Base-by-base conservation (phyloP, 148 eudicot species). In the Salicornia ramosissima region DNA sequence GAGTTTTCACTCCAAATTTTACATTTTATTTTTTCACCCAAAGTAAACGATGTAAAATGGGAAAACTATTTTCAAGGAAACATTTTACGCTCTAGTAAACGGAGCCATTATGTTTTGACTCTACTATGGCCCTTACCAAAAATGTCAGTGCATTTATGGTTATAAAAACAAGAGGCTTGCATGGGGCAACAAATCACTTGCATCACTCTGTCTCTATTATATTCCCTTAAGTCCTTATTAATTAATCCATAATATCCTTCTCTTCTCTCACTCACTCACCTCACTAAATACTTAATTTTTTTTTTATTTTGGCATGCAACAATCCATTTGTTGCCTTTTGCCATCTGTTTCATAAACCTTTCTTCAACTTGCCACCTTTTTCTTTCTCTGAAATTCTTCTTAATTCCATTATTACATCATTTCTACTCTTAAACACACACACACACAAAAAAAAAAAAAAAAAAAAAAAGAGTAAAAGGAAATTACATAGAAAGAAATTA, bases 81-180 rank as follows among this genome's bases (percentile, higher is more conserved):
- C n/a, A n/a, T n/a, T n/a, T n/a, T n/a, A n/a, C n/a, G n/a, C n/a
- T n/a, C n/a, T n/a, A n/a, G n/a, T n/a, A n/a, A n/a, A n/a, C n/a
- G n/a, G n/a, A n/a, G 40, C 5, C 40, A 36, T 36, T 36, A 36
- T 36, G 4, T 4, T 36, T 3, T 36, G 26, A 51, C 26, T 51
- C 21, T n/a, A 51, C 26, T 0, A 50, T 13, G 19, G 53, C 1
- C 29, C 42, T 34, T 11, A 26, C 26, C 49, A 40, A 67, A 60
- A 50, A 33, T 29, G 60, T 29, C 53, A 61, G 68, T 29, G 67
- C 5, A 22, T 47, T 47, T 40, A 68, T 13, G 72, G 67, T 66
- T 77, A 77, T 77, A 77, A 58, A 77, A 71, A 66, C 75, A 71
- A 77, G 72, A 63, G 67, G 3, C 66, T 18, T 76, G 74, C 79